These are phyloP conservation scores for Gilbertella persicaria DNA, from an alignment of 371 early-diverging fungal species.

Conservation along the genomic window DNA sequence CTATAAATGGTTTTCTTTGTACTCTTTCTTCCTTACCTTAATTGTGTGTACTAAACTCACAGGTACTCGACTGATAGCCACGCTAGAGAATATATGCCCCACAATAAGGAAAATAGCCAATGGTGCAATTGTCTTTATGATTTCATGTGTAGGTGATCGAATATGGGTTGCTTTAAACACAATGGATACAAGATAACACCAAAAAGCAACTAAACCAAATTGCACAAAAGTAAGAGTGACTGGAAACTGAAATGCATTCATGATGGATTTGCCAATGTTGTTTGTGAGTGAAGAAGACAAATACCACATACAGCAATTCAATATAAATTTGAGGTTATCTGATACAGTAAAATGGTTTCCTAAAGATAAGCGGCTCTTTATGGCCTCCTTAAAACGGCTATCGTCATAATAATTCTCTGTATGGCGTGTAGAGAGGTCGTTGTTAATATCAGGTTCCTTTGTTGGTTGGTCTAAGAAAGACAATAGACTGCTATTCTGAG, in stretches of 20 bases:
- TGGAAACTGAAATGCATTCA: constrained; percentile 70
- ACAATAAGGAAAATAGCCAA: constrained; percentile 74
- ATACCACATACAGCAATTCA: constrained; percentile 75
- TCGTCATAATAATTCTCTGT: constrained; percentile 13
- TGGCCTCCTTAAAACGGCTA: constrained; percentile 1
- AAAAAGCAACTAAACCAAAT: constrained; percentile 69
- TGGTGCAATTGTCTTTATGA: constrained; percentile 68
- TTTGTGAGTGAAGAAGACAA: constrained; percentile 75
- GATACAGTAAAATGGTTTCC: constrained; percentile 24
- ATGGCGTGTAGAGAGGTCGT: constrained; percentile 34
- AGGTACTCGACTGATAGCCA: constrained; percentile 74
- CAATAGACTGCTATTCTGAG: neutral
- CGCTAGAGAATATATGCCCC: constrained; percentile 77
- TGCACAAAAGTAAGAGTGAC: constrained; percentile 78
- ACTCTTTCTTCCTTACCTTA: constrained; percentile 69
- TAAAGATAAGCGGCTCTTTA: constrained; percentile 14
- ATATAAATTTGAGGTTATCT: constrained; percentile 40
- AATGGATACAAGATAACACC: constrained; percentile 42
- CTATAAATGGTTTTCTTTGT: constrained; percentile 53
- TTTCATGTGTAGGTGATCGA: constrained; percentile 53
- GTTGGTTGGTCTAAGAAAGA: neutral
- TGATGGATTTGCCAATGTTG: constrained; percentile 76
- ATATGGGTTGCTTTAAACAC: constrained; percentile 30
- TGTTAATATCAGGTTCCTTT: constrained; percentile 1
- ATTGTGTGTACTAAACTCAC: constrained; percentile 89